Percentiles rank a stretch among this genome's conserved stretches.
Conservation (phyloP, 352 stramenopile genomes). For the Elongisporangium anandrum region DNA sequence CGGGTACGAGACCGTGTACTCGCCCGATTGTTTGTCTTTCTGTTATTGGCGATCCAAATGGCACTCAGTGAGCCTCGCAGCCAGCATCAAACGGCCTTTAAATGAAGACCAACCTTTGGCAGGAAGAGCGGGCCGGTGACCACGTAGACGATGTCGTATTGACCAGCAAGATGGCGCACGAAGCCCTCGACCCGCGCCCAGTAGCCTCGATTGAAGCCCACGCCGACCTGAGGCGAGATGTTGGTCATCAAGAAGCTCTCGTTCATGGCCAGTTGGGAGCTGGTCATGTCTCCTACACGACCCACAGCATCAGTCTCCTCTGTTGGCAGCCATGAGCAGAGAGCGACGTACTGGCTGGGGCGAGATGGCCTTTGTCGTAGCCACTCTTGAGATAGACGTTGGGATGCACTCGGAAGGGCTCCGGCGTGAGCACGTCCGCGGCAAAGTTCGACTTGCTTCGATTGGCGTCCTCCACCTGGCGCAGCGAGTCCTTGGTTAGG, state of each 20-base stretch:
- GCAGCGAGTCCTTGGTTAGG: slow-evolving; percentile 68
- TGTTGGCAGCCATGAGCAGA: neutral
- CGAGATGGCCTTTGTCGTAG: slow-evolving; percentile 95
- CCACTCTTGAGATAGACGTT: slow-evolving; percentile 88
- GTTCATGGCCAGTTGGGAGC: slow-evolving; percentile 78
- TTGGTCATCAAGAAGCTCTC: slow-evolving; percentile 96
- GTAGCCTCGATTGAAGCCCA: slow-evolving; percentile 86
- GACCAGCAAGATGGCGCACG: slow-evolving; percentile 71
- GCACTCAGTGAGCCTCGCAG: neutral
- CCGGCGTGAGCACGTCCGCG: slow-evolving; percentile 64
- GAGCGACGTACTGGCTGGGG: slow-evolving; percentile 66
- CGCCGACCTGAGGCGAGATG: slow-evolving; percentile 90
- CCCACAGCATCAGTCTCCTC: neutral
- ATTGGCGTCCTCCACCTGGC: slow-evolving; percentile 61
- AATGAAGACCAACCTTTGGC: slow-evolving; percentile 40
- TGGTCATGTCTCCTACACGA: slow-evolving; percentile 77
- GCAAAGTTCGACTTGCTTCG: slow-evolving; percentile 86
- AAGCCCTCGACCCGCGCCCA: slow-evolving; percentile 87
- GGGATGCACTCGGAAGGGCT: slow-evolving; percentile 83
- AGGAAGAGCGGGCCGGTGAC: slow-evolving; percentile 94
- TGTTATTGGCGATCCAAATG: slow-evolving; percentile 15
- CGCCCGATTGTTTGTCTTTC: slow-evolving; percentile 65
- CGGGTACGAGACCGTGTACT: slow-evolving; percentile 66
- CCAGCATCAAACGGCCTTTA: neutral
- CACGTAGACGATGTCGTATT: slow-evolving; percentile 84